Evolutionary conservation across 345 rosid genomes (phyloP), one percentile per base, ranked within the genome.

Genomic region (Atalantia buxifolia): DNA sequence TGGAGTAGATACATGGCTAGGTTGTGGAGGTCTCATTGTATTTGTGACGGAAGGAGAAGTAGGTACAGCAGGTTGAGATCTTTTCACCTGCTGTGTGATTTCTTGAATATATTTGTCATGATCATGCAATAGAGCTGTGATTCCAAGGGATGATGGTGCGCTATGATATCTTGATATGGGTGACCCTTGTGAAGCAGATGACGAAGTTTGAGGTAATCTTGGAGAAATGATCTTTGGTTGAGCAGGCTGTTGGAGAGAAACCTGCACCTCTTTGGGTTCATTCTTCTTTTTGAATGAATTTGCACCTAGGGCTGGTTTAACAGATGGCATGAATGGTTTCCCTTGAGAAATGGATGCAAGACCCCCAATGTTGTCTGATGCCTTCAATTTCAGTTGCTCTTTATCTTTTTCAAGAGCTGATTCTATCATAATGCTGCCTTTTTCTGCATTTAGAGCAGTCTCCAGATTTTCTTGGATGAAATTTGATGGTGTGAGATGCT

Each of bases 81-180:
- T 33, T 48, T 78, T 74, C 57, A 79, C 73, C 67, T 84, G 84
- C 57, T 71, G 79, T 67, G 79, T 66, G 30, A 67, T 76, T 81
- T 87, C 91, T 79, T 85, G 90, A 65, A 77, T 84, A 70, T 76
- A 85, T 78, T 76, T 36, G 80, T 69, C 84, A 83, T 90, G 90
- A 87, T 93, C 94, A 18, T 89, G 90, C 85, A 93, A 87, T 80
- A 92, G 80, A 78, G 98, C 89, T 56, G 97, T 88, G 84, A 93
- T 93, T 77, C 98, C 98, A 73, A 92, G 83, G 67, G 60, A 75
- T 45, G 90, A 85, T 22, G 91, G 84, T 28, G 91, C 83, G 77
- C 87, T 84, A 75, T 85, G 89, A 80, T 81, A 90, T 80, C 91
- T 89, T 38, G 90, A 85, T 65, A 81, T 28, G 42, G 89, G 86